Evolutionary conservation across 805 yeast species (phyloP).

Genomic region (Metschnikowia aberdeeniae): DNA sequence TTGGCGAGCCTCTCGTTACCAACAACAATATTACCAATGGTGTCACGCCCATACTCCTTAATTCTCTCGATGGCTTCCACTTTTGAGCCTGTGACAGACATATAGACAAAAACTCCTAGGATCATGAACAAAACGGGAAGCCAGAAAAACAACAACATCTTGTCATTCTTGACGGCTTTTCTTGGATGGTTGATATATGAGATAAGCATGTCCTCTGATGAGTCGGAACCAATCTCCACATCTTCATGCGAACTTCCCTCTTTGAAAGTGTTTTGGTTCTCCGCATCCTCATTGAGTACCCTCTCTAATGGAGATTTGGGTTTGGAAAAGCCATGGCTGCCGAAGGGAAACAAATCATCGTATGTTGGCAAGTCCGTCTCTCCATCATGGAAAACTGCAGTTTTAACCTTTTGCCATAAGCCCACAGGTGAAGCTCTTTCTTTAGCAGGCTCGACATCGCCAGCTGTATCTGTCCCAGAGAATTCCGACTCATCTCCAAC

Average conservation of each 20-base stretch:
- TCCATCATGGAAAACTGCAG: constrained; percentile 34
- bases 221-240: constrained; percentile 34
- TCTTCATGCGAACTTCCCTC: constrained; percentile 22
- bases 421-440: constrained; percentile 15
- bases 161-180: constrained; percentile 62
- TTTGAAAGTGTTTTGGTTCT: neutral
- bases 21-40: constrained; percentile 40
- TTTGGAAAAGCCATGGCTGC: constrained; percentile 22
- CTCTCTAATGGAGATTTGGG: constrained; percentile 35
- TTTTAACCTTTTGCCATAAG: constrained; percentile 42
- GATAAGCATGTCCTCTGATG: constrained; percentile 42
- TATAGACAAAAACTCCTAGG: constrained; percentile 45
- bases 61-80: constrained; percentile 33
- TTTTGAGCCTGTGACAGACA: constrained; percentile 38
- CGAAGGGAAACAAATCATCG: constrained; percentile 69
- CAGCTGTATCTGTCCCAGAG: constrained; percentile 9
- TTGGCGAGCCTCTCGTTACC: constrained; percentile 40
- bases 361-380: constrained; percentile 56
- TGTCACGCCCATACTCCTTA: constrained; percentile 31
- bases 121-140: constrained; percentile 66
- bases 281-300: constrained; percentile 22
- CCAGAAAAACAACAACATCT: constrained; percentile 88
- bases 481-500: constrained; percentile 11
- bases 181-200: constrained; percentile 42
- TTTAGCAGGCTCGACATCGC: constrained; percentile 1